phyloP scores from a whole-genome alignment of 106 monocot genomes.

The Dioscorea alata region DNA sequence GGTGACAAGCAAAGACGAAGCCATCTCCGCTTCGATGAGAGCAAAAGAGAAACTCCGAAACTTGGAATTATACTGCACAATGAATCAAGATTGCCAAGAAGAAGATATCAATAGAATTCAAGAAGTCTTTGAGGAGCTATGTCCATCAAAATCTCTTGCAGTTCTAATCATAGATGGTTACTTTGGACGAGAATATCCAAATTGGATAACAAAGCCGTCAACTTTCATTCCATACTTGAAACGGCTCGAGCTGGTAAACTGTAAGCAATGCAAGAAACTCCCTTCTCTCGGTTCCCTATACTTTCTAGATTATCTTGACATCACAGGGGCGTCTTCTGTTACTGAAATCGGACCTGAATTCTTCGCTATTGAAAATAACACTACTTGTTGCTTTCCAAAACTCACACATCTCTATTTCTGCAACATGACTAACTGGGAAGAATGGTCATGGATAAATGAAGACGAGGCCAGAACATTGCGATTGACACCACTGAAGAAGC shows the following conservation, averaged over 20 bases:
- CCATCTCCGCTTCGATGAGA: neutral
- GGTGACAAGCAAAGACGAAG: neutral
- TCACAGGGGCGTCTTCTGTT: neutral
- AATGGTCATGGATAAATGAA: neutral
- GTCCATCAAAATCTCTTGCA: conserved; percentile 11
- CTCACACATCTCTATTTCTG: neutral
- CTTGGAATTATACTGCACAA: neutral
- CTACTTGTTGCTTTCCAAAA: neutral
- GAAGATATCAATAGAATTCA: neutral
- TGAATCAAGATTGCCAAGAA: neutral
- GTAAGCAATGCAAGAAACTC: conserved; percentile 6
- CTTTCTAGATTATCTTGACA: conserved; percentile 4
- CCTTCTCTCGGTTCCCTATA: conserved; percentile 19
- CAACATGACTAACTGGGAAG: neutral
- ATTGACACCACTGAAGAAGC: neutral
- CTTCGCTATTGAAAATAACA: neutral
- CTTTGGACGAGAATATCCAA: conserved; percentile 13
- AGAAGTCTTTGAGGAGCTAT: conserved; percentile 16
- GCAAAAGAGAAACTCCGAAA: neutral
- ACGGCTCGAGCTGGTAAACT: neutral
- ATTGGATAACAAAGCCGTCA: conserved; percentile 3
- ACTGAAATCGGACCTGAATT: conserved; percentile 23
- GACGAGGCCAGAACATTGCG: neutral
- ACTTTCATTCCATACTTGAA: conserved; percentile 1
- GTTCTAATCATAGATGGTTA: conserved; percentile 3